phyloP scores from a whole-genome alignment of 2,329 filamentous ascomycete species.

The Hypoxylon sp. region DNA sequence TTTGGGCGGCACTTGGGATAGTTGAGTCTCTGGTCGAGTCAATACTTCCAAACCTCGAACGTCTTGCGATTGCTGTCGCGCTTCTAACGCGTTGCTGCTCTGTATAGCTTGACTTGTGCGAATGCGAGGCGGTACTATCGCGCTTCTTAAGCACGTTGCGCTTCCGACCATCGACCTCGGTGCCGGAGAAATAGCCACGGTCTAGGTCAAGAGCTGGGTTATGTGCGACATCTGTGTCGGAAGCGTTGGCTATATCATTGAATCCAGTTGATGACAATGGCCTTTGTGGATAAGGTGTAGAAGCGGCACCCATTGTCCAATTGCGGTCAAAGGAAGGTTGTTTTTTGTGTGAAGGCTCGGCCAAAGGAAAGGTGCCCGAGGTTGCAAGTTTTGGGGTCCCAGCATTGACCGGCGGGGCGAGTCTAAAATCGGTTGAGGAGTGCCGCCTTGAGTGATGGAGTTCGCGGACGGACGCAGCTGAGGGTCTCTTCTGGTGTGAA shows the following conservation, averaged over 20 bases:
- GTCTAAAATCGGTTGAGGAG: conserved; percentile 84
- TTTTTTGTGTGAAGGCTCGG: conserved; percentile 69
- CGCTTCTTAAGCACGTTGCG: conserved; percentile 88
- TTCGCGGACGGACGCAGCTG: conserved; percentile 85
- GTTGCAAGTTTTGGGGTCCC: conserved; percentile 61
- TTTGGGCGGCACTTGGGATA: conserved; percentile 75
- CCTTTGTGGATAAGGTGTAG: conserved; percentile 58
- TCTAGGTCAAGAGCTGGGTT: conserved; percentile 77
- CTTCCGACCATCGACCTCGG: conserved; percentile 79
- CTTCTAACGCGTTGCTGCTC: conserved; percentile 80
- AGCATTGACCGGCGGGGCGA: conserved; percentile 54
- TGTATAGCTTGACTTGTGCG: conserved; percentile 81
- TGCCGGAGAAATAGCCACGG: conserved; percentile 93
- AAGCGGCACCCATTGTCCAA: conserved; percentile 74
- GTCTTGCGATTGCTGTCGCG: conserved; percentile 75
- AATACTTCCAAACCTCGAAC: conserved; percentile 83
- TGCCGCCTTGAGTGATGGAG: conserved; percentile 88
- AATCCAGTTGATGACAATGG: conserved; percentile 69
- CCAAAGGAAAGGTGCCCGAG: conserved; percentile 61
- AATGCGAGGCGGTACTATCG: conserved; percentile 72
- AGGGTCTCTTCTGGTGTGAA: conserved; percentile 73
- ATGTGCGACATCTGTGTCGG: conserved; percentile 57
- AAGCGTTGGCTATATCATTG: conserved; percentile 60
- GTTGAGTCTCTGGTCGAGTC: conserved; percentile 78
- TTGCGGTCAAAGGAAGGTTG: conserved; percentile 79